Evolutionary conservation across 2,329 filamentous ascomycete genomes (phyloP).

Genomic region (Diaporthe sp.): DNA sequence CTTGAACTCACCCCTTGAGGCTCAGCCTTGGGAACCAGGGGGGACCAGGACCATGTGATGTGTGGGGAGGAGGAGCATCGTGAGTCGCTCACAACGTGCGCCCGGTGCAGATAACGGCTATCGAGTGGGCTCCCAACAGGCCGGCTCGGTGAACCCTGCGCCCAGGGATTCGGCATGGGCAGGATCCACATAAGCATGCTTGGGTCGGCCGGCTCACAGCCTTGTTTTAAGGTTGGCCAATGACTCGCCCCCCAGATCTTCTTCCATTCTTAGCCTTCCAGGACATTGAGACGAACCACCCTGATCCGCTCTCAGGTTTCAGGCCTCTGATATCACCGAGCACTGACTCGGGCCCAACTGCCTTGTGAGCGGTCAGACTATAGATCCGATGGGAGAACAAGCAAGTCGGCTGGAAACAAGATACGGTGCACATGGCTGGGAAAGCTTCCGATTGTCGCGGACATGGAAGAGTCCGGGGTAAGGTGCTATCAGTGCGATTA

Average conservation of each 20-base stretch:
- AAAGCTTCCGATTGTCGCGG: constrained; percentile 3
- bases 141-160: not conserved
- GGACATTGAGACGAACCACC: constrained; percentile 24
- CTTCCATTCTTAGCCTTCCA: constrained; percentile 20
- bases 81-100: constrained; percentile 18
- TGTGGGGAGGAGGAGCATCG: constrained; percentile 6
- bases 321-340: constrained; percentile 8
- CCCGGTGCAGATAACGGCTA: constrained; percentile 4
- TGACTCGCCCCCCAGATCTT: constrained; percentile 29
- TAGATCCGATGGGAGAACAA: not conserved
- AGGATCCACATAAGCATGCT: not conserved
- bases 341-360: constrained; percentile 17
- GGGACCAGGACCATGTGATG: constrained; percentile 7
- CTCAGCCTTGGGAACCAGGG: constrained; percentile 21
- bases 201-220: constrained; percentile 17
- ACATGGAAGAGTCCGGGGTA: constrained; percentile 27
- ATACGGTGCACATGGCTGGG: constrained; percentile 3
- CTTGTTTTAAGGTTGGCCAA: constrained; percentile 28
- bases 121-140: constrained; percentile 11
- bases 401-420: not conserved
- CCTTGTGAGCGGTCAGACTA: not conserved
- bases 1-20: constrained; percentile 5
- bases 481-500: not conserved
- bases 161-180: not conserved
- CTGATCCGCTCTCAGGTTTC: constrained; percentile 24